A percentile compares a stretch with the other conserved stretches of the same genome.
These are phyloP conservation scores for Hyphopichia pseudoburtonii DNA, from an alignment of 1,139 yeast species.

Conservation along the genomic window DNA sequence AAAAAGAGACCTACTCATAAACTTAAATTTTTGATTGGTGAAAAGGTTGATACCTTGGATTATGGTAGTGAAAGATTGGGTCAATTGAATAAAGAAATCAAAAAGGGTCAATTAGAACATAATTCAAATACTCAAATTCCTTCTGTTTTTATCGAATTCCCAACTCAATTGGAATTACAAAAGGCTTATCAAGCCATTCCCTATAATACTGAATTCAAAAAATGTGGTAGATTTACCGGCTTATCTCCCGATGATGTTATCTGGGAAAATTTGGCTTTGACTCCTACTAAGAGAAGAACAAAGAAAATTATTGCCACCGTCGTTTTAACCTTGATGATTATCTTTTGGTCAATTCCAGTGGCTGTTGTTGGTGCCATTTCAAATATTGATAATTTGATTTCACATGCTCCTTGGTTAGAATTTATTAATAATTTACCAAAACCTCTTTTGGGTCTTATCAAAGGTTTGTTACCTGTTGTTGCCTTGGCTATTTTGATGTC, in stretches of 20 bases:
- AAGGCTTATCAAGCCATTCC: constrained; percentile 81
- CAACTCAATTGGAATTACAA: constrained; percentile 85
- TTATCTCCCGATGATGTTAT: constrained; percentile 71
- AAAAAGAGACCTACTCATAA: constrained; percentile 72
- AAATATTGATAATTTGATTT: constrained; percentile 70
- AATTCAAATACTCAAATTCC: constrained; percentile 51
- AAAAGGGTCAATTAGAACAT: constrained; percentile 52
- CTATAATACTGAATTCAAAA: constrained; percentile 62
- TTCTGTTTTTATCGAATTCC: constrained; percentile 84
- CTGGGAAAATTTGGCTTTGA: constrained; percentile 69
- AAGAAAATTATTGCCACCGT: constrained; percentile 43
- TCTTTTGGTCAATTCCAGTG: constrained; percentile 94
- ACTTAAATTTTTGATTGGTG: constrained; percentile 59
- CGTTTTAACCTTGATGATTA: constrained; percentile 53
- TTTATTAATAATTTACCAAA: constrained; percentile 72
- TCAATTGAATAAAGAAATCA: constrained; percentile 65
- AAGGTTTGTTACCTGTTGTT: constrained; percentile 84
- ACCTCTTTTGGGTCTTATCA: constrained; percentile 71
- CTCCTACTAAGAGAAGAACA: constrained; percentile 40
- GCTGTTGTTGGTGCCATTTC: constrained; percentile 94
- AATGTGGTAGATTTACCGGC: constrained; percentile 63
- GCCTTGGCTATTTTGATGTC: constrained; percentile 82
- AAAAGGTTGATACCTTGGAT: constrained; percentile 82
- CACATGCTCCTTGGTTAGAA: constrained; percentile 64
- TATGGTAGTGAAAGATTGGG: constrained; percentile 68